These are phyloP conservation scores for Suillus hirtellus DNA, from an alignment of 768 basidiomycete species.

Conservation along the genomic window DNA sequence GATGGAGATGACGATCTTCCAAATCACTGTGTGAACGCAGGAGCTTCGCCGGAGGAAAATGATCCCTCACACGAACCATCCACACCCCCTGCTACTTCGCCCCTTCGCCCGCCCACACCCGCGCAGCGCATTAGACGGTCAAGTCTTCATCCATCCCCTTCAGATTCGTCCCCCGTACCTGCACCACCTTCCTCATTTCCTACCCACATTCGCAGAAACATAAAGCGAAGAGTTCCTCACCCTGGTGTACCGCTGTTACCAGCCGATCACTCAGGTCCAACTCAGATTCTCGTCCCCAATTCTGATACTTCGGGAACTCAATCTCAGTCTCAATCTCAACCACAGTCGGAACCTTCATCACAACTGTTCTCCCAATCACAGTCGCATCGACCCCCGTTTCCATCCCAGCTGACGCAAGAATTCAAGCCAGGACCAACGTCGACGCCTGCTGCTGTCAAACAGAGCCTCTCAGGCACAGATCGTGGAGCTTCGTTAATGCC, in stretches of 20 bases:
- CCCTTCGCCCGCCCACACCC: slow-evolving; percentile 30
- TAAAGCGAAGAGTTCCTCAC: slow-evolving; percentile 48
- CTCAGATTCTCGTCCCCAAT: slow-evolving; percentile 53
- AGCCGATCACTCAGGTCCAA: slow-evolving; percentile 36
- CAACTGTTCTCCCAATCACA: slow-evolving; percentile 10
- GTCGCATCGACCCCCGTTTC: slow-evolving; percentile 15
- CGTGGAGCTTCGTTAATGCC: slow-evolving; percentile 10
- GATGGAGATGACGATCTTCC: slow-evolving; percentile 9
- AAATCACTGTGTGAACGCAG: slow-evolving; percentile 8
- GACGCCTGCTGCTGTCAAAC: slow-evolving; percentile 16
- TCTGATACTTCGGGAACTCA: slow-evolving; percentile 50
- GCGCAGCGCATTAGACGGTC: slow-evolving; percentile 24
- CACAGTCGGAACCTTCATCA: slow-evolving; percentile 28
- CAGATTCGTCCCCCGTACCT: slow-evolving; percentile 11
- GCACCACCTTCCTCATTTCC: slow-evolving; percentile 15
- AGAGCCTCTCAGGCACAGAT: not conserved
- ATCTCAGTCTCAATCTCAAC: slow-evolving; percentile 35
- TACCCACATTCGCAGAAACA: slow-evolving; percentile 23
- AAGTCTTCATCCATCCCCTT: slow-evolving; percentile 10
- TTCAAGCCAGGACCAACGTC: slow-evolving; percentile 23
- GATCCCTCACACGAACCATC: slow-evolving; percentile 9
- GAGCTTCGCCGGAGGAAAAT: slow-evolving; percentile 18
- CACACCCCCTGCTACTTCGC: slow-evolving; percentile 13
- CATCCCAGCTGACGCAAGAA: slow-evolving; percentile 23
- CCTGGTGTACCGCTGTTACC: slow-evolving; percentile 37